Evolutionary conservation across 2,329 filamentous ascomycete species (phyloP).

Genomic region (Whalleya microplaca): DNA sequence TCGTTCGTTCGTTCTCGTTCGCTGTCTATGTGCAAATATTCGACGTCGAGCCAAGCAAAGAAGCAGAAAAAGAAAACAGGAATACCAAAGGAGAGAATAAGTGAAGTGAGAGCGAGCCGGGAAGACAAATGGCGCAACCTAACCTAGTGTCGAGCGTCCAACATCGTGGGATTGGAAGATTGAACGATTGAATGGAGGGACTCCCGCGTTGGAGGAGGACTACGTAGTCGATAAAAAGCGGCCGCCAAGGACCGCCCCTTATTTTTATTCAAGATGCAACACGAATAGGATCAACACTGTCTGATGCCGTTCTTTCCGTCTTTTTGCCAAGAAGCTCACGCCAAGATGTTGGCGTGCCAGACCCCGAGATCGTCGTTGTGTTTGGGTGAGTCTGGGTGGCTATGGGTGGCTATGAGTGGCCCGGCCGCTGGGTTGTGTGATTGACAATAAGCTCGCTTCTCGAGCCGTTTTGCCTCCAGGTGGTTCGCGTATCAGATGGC

Average conservation of each 20-base stretch:
- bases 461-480: neutral
- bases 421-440: neutral
- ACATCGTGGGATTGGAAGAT: neutral
- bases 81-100: constrained; percentile 16
- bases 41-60: constrained; percentile 14
- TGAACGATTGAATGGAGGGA: neutral
- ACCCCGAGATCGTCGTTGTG: constrained; percentile 23
- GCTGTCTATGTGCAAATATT: constrained; percentile 23
- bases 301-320: constrained; percentile 26
- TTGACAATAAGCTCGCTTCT: neutral
- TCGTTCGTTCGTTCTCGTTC: neutral
- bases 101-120: constrained; percentile 1
- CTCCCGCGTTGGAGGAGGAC: neutral
- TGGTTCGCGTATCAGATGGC: neutral
- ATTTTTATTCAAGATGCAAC: constrained; percentile 24
- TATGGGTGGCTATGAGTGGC: neutral
- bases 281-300: neutral
- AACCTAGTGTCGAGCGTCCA: neutral
- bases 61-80: constrained; percentile 2
- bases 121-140: neutral
- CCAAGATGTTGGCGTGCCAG: constrained; percentile 26
- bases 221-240: neutral
- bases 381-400: neutral
- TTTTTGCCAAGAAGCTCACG: constrained; percentile 25
- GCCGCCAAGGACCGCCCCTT: constrained; percentile 14